These are phyloP conservation scores for Paramyrothecium sp. DNA, from an alignment of 2,329 filamentous ascomycete genomes.

Conservation along the genomic window DNA sequence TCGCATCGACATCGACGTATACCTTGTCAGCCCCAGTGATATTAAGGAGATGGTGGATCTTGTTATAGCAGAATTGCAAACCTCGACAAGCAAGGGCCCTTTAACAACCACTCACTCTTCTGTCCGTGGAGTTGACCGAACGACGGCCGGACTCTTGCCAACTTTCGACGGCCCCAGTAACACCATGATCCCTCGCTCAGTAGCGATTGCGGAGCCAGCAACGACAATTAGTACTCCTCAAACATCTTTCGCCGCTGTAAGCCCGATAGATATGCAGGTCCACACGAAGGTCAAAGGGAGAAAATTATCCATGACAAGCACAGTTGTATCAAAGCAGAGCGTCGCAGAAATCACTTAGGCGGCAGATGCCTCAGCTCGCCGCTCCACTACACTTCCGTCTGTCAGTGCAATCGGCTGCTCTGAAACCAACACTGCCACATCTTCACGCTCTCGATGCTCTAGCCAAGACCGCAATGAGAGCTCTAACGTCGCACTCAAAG, in stretches of 20 bases:
- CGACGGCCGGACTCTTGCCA: slow-evolving; percentile 9
- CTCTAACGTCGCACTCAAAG: not conserved
- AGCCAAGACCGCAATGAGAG: not conserved
- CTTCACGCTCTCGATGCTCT: not conserved
- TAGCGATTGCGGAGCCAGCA: slow-evolving; percentile 24
- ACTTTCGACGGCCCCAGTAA: slow-evolving; percentile 13
- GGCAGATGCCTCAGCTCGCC: slow-evolving; percentile 13
- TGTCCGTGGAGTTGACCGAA: slow-evolving; percentile 1
- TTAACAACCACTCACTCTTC: not conserved
- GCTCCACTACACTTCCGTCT: slow-evolving; percentile 8
- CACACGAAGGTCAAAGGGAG: slow-evolving; percentile 15
- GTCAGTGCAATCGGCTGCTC: not conserved
- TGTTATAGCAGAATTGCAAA: slow-evolving; percentile 13
- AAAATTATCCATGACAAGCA: slow-evolving; percentile 19
- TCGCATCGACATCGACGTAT: slow-evolving; percentile 12
- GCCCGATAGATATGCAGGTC: slow-evolving; percentile 16
- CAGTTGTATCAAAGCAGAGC: slow-evolving; percentile 24
- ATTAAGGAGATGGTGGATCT: slow-evolving; percentile 19
- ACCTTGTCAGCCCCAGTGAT: slow-evolving; percentile 18
- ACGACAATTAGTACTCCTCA: slow-evolving; percentile 31
- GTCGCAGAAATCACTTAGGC: slow-evolving; percentile 28
- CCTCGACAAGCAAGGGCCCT: slow-evolving; percentile 1
- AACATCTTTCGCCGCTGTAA: slow-evolving; percentile 25
- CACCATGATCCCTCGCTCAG: slow-evolving; percentile 20
- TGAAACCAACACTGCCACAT: not conserved